phyloP scores from a whole-genome alignment of 768 basidiomycete genomes.

The Vararia minispora region DNA sequence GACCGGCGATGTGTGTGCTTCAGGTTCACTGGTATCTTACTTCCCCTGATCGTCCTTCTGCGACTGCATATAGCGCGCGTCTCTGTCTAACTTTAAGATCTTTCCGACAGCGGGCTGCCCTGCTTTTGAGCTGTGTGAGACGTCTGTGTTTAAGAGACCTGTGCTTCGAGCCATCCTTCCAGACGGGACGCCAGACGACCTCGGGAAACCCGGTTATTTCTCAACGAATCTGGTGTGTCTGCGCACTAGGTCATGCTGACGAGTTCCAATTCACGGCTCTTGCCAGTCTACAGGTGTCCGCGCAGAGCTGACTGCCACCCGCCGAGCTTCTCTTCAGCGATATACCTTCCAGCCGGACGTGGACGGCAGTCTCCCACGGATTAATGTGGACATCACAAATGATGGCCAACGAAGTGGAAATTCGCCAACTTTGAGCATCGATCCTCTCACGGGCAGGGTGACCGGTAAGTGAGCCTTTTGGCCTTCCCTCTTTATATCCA shows the following conservation, averaged over 20 bases:
- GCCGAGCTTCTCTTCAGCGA: conserved; percentile 46
- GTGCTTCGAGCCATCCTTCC: conserved; percentile 31
- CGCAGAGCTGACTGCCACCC: conserved; percentile 48
- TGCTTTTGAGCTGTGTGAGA: conserved; percentile 45
- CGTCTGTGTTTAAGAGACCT: conserved; percentile 34
- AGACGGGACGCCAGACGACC: conserved; percentile 48
- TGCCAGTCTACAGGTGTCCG: conserved; percentile 47
- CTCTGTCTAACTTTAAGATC: no score
- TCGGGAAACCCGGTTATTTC: conserved; percentile 55
- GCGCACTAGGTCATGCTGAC: neutral
- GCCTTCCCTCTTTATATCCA: no score
- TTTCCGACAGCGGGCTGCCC: conserved; percentile 42
- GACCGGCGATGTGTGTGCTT: conserved; percentile 47
- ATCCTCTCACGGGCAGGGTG: conserved; percentile 35
- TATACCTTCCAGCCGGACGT: no score
- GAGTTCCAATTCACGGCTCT: no score
- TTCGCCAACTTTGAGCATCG: conserved; percentile 34
- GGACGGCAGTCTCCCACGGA: no score
- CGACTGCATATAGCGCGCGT: no score
- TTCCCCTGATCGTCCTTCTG: neutral
- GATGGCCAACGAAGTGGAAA: conserved; percentile 46
- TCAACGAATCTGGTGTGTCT: conserved; percentile 40
- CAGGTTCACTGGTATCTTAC: no score
- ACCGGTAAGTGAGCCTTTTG: no score
- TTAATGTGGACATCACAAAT: conserved; percentile 52